These are phyloP conservation scores for Ochetophila trinervis DNA, from an alignment of 306 rosid genomes.

Conservation along the genomic window DNA sequence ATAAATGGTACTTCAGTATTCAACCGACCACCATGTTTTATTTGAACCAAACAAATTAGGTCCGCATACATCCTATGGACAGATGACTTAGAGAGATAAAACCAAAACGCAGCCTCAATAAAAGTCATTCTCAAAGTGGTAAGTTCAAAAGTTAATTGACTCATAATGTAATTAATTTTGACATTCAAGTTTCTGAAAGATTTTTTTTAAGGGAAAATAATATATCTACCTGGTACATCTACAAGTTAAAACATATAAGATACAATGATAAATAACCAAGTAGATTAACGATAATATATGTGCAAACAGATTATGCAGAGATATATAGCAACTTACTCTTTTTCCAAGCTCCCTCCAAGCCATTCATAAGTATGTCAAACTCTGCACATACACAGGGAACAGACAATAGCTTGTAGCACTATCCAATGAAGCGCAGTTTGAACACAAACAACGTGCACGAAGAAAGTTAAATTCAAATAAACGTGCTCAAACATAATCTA, in stretches of 20 bases:
- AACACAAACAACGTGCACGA: conserved; percentile 1
- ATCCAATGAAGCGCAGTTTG: not conserved
- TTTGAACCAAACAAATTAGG: not conserved
- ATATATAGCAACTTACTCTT: conserved; percentile 40
- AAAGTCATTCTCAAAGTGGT: conserved; percentile 1
- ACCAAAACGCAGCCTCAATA: not conserved
- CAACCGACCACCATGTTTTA: not conserved
- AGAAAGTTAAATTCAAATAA: not conserved
- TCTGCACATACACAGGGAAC: conserved; percentile 29
- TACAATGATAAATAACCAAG: not conserved
- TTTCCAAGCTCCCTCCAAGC: conserved; percentile 73
- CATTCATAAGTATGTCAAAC: conserved; percentile 60
- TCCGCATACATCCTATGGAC: not conserved
- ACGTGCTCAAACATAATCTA: not conserved
- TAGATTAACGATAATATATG: not conserved
- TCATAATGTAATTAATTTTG: no score
- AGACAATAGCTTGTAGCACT: not conserved
- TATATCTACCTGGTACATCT: no score
- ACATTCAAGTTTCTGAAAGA: no score
- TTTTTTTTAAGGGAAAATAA: no score
- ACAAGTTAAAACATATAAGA: not conserved
- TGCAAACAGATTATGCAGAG: not conserved
- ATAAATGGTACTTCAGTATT: not conserved
- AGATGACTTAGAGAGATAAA: not conserved
- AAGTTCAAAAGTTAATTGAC: not conserved